Percentiles rank a stretch among this genome's conserved stretches.
phyloP scores from a whole-genome alignment of 257 asterid species.

The Linderniella brevidens region DNA sequence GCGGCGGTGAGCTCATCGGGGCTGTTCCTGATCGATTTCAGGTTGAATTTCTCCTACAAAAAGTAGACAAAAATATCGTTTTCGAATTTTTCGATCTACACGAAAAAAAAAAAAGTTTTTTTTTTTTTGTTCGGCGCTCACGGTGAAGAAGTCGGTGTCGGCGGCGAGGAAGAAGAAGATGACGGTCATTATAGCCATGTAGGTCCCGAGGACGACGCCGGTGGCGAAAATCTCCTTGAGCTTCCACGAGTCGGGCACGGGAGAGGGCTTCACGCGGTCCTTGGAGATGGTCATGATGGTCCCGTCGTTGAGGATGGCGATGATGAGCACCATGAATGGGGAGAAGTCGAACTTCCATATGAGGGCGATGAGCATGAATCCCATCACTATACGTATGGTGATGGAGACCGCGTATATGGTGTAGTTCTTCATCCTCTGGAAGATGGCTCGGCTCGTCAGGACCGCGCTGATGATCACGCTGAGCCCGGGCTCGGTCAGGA shows the following conservation, averaged over 20 bases:
- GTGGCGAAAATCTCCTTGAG: conserved; percentile 83
- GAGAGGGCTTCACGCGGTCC: conserved; percentile 80
- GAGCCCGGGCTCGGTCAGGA: conserved; percentile 76
- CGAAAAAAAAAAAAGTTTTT: neutral
- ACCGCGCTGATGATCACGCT: conserved; percentile 84
- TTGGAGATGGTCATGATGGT: conserved; percentile 94
- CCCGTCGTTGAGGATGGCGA: conserved; percentile 79
- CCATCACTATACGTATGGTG: conserved; percentile 75
- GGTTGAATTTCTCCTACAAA: conserved; percentile 26
- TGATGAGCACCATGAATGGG: conserved; percentile 83
- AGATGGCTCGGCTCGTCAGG: conserved; percentile 77
- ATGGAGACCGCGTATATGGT: conserved; percentile 86
- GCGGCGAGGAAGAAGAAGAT: conserved; percentile 63
- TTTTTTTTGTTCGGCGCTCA: conserved; percentile 5
- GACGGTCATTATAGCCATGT: conserved; percentile 65
- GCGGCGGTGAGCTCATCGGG: conserved; percentile 57
- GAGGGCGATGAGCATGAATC: conserved; percentile 78
- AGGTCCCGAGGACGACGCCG: conserved; percentile 73
- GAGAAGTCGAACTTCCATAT: conserved; percentile 88
- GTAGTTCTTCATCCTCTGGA: conserved; percentile 88
- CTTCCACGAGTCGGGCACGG: conserved; percentile 89
- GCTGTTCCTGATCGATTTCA: conserved; percentile 31
- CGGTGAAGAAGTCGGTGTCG: conserved; percentile 57
- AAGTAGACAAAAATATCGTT: neutral
- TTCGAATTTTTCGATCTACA: neutral